Percentiles rank a stretch among this genome's conserved stretches.
Conservation (phyloP, 1,284 basidiomycete genomes). For the Tilletia walkeri region DNA sequence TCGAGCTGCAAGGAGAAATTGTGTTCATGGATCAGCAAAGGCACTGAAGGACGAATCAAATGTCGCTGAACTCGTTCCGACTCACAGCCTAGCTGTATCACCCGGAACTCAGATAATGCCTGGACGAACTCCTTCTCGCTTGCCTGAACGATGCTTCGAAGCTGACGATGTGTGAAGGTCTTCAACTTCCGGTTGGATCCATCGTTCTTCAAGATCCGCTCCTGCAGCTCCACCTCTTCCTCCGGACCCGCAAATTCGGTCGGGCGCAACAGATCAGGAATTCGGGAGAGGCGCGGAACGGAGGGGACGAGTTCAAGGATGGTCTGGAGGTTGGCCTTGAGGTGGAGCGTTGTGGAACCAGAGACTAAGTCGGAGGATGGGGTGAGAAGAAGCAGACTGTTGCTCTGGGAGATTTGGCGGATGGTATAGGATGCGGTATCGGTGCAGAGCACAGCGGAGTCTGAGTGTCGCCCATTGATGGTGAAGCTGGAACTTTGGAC, state of each 20-base stretch:
- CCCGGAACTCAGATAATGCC: slow-evolving; percentile 34
- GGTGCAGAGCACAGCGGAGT: slow-evolving; percentile 50
- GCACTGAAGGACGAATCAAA: not conserved
- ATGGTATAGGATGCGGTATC: slow-evolving; percentile 39
- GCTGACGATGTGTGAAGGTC: slow-evolving; percentile 44
- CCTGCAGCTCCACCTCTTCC: slow-evolving; percentile 27
- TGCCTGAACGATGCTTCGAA: slow-evolving; percentile 48
- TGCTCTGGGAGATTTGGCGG: slow-evolving; percentile 48
- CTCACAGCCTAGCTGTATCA: slow-evolving; percentile 44
- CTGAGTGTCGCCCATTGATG: slow-evolving; percentile 46
- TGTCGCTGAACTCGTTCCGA: not conserved
- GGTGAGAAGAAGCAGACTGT: slow-evolving; percentile 44
- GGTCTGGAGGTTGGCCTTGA: slow-evolving; percentile 39
- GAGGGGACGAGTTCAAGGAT: slow-evolving; percentile 45
- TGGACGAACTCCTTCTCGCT: slow-evolving; percentile 38
- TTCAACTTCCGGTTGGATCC: slow-evolving; percentile 8
- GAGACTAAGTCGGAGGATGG: not conserved
- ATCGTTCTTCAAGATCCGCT: too few species aligned
- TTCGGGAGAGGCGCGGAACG: slow-evolving; percentile 37
- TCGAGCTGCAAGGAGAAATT: slow-evolving; percentile 21
- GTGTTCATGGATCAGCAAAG: not conserved
- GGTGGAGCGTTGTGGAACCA: slow-evolving; percentile 22
- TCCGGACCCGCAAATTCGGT: slow-evolving; percentile 36
- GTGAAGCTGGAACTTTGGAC: slow-evolving; percentile 26
- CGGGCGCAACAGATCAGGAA: slow-evolving; percentile 36